Percentiles rank a stretch among this genome's conserved stretches.
phyloP scores from a whole-genome alignment of 257 asterid genomes.

The Przewalskia tangutica region DNA sequence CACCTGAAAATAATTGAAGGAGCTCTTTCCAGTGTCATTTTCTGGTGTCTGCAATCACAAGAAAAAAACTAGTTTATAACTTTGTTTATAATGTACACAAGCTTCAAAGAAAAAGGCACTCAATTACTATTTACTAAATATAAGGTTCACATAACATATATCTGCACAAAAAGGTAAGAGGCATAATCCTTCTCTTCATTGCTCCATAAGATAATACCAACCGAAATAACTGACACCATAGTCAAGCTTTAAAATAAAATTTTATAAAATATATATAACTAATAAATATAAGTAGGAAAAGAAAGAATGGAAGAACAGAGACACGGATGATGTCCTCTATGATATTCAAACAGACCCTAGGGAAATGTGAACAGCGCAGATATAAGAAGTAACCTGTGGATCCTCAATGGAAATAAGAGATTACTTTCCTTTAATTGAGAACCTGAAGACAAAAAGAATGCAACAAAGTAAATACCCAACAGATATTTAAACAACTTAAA shows the following conservation, averaged over 20 bases:
- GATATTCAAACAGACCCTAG: background rate
- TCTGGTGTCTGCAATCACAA: slow-evolving; percentile 64
- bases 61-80: background rate
- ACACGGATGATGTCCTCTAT: background rate
- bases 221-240: background rate
- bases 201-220: background rate
- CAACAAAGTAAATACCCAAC: background rate
- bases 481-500: background rate
- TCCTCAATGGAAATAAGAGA: slow-evolving; percentile 73
- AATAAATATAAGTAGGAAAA: background rate
- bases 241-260: background rate
- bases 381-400: slow-evolving; percentile 62
- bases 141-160: background rate
- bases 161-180: background rate
- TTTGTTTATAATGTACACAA: background rate
- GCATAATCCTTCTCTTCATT: background rate
- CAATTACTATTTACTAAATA: background rate
- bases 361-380: slow-evolving; percentile 4
- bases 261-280: background rate
- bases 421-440: slow-evolving; percentile 45
- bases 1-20: slow-evolving; percentile 87
- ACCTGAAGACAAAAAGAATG: slow-evolving; percentile 36
- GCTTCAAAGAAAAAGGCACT: background rate
- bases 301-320: background rate
- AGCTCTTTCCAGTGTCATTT: slow-evolving; percentile 84